Conservation (phyloP, 495 filamentous ascomycete genomes). For the Xanthoparmelia taractica region DNA sequence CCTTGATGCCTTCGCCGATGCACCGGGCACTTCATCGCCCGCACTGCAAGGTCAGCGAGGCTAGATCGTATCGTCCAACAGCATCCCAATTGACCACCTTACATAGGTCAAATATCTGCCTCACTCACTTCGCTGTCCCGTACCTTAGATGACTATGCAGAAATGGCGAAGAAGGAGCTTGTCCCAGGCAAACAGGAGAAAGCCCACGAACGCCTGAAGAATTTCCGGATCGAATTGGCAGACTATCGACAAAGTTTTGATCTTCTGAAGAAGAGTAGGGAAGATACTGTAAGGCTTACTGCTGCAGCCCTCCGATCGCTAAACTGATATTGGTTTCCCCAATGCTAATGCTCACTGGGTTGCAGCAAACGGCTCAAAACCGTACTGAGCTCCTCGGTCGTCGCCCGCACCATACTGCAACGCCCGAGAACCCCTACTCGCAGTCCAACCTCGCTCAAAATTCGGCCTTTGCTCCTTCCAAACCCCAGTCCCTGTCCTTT, state of each 20-base stretch:
- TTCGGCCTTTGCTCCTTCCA: conserved; percentile 37
- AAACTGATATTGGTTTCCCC: neutral
- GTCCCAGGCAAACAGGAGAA: conserved; percentile 84
- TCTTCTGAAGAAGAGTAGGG: conserved; percentile 61
- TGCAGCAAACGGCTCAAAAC: conserved; percentile 57
- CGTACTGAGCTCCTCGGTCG: conserved; percentile 81
- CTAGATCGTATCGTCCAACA: conserved; percentile 20
- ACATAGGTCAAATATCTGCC: conserved; percentile 66
- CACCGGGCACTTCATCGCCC: conserved; percentile 51
- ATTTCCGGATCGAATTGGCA: conserved; percentile 72
- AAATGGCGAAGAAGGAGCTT: conserved; percentile 77
- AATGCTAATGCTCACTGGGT: neutral
- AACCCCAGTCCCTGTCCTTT: conserved; percentile 41
- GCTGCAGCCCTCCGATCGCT: neutral
- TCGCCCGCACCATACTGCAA: conserved; percentile 76
- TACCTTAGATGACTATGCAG: conserved; percentile 88
- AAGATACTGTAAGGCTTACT: conserved; percentile 52
- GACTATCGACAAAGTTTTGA: conserved; percentile 75
- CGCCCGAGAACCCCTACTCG: conserved; percentile 93
- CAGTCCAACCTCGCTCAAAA: conserved; percentile 52
- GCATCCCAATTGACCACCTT: conserved; percentile 24
- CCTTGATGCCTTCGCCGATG: conserved; percentile 63
- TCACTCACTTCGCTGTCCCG: conserved; percentile 82
- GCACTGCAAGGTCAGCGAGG: conserved; percentile 53
- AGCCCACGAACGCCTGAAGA: conserved; percentile 74